Base-by-base conservation (phyloP, 805 yeast species). In the Candida gorgasii region DNA sequence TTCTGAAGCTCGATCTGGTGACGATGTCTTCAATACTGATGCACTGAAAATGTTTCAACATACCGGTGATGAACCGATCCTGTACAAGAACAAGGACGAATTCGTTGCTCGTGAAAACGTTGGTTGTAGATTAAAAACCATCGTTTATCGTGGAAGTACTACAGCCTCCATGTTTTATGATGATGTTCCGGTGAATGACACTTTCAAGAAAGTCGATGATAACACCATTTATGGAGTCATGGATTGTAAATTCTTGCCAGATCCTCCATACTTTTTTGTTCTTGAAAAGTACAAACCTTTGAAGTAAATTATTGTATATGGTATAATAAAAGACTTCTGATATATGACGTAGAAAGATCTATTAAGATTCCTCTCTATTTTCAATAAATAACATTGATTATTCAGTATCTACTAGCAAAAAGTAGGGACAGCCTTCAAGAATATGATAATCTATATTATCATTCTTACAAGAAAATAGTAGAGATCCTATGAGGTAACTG, bases 101-200 rank as follows among this genome's bases (percentile, higher is more conserved):
- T 22, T 35, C 29, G 13, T 17, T 24, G 38, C 38, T n/a, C 38
- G 18, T 4, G 38, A 35, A 12, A 35, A 35, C n/a, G 28, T 35
- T 17, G 27, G 40, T 19, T 40, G 43, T 20, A 32, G 39, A 15
- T 40, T 40, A 33, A 40, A 33, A 32, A 40, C 43, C 17, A 40
- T 40, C 16, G 32, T 40, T 22, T 27, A 32, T 29, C 29, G 29
- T 26, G 29, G 29, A 26, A 14, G 43, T 18, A 27, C 28, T 14
- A 40, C 43, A 11, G 43, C 32, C 4, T 40, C 43, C 5, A 40
- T 40, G 43, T 40, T 40, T 32, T 33, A 40, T 22, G 43, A 40
- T 27, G 32, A 40, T 23, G 31, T 32, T 22, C 39, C 43, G 33
- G 29, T 33, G n/a, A 40, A 40, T 24, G 39, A 40, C 32, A 40